phyloP scores from a whole-genome alignment of 2,329 filamentous ascomycete species.

The Epichloe gansuensis region DNA sequence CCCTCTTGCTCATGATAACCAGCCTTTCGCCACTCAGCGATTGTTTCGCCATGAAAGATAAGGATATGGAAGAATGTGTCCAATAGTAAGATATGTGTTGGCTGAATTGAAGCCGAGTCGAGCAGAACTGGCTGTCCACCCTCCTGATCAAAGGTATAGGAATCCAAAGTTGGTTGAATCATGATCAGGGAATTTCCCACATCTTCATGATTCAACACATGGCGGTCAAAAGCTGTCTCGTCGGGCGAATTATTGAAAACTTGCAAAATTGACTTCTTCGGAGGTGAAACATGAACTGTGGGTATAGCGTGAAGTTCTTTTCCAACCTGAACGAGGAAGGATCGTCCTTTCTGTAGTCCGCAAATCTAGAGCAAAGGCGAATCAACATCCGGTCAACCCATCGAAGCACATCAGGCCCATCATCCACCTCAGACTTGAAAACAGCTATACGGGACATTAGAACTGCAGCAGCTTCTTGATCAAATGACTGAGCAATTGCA shows the following conservation, averaged over 20 bases:
- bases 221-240: slow-evolving; percentile 97
- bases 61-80: slow-evolving; percentile 99
- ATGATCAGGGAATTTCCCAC: slow-evolving; percentile 94
- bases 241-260: slow-evolving; percentile 99
- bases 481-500: slow-evolving; percentile 90
- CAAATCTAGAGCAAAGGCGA: slow-evolving; percentile 87
- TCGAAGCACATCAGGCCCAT: slow-evolving; percentile 92
- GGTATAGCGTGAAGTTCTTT: slow-evolving; percentile 98
- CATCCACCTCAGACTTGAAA: slow-evolving; percentile 96
- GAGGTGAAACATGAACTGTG: slow-evolving; percentile 99
- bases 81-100: slow-evolving; percentile 82
- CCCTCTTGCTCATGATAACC: slow-evolving; percentile 97
- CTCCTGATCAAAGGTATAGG: slow-evolving; percentile 93
- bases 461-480: slow-evolving; percentile 93
- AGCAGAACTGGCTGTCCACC: slow-evolving; percentile 86
- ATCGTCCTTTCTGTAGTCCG: slow-evolving; percentile 96
- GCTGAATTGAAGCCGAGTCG: slow-evolving; percentile 92
- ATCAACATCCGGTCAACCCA: slow-evolving; percentile 99
- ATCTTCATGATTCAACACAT: slow-evolving; percentile 94
- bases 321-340: slow-evolving; percentile 92
- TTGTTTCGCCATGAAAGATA: slow-evolving; percentile 96
- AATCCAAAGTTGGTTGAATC: slow-evolving; percentile 96
- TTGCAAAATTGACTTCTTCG: slow-evolving; percentile 94
- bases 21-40: slow-evolving; percentile 95
- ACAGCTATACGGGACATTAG: slow-evolving; percentile 99